Percentiles rank a stretch among this genome's conserved stretches.
These are phyloP conservation scores for Diaporthe amygdali DNA, from an alignment of 2,329 filamentous ascomycete species.

Conservation along the genomic window DNA sequence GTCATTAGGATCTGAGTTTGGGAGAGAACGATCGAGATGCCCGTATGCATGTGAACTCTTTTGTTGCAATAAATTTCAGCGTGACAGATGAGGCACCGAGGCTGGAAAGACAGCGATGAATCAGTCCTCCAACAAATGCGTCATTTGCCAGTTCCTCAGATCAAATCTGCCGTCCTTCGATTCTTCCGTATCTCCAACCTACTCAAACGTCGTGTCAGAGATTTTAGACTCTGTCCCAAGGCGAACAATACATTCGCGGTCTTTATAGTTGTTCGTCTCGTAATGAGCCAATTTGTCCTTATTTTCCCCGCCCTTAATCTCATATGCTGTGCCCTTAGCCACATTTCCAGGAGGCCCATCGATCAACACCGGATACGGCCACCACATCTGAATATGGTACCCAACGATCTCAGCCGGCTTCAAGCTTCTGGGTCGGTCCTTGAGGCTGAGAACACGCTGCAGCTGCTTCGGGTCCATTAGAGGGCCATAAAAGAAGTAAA, in stretches of 20 bases:
- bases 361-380: background rate
- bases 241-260: background rate
- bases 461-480: background rate
- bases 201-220: background rate
- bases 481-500: slow-evolving; percentile 2
- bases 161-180: background rate
- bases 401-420: background rate
- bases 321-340: background rate
- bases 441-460: background rate
- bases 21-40: no score
- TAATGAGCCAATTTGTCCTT: background rate
- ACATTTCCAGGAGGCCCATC: background rate
- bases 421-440: background rate
- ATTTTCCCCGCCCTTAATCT: background rate
- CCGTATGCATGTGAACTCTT: no score
- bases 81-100: no score
- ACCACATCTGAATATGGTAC: background rate
- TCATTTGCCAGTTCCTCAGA: background rate
- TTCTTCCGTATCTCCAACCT: background rate
- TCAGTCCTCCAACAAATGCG: background rate
- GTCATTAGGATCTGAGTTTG: no score
- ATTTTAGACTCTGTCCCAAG: background rate
- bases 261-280: background rate
- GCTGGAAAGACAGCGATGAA: no score
- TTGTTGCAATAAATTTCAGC: no score